Evolutionary conservation across 78 protist species (phyloP), one percentile per base, ranked within the genome.

Genomic region (Dictyostelium intermedium): DNA sequence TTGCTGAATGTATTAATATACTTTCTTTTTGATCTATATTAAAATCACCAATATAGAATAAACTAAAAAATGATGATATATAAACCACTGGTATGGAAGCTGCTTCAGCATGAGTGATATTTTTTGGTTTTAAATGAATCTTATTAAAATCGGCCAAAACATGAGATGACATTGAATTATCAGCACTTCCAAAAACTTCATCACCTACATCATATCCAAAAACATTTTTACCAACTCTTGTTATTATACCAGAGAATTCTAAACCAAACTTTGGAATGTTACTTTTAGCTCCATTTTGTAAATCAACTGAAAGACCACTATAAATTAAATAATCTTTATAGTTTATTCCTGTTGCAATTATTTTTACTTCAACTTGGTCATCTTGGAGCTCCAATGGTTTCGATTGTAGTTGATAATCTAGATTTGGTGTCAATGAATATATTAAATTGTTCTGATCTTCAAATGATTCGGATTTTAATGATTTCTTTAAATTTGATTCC

Each of bases 1-100:
- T 86, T 56, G 97, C 97, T 2, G 96, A 95, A 27, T 85, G 95
- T n/a, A 97, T 73, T 11, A 97, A 95, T 5, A 97, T 82, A 9
- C 85, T 61, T 10, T 85, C 63, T 7, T 53, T 53, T 53, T 53
- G 63, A 2, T 53, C 63, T 7, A 16, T 2, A 23, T 60, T 14
- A 1, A 60, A 60, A 60, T 60, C 11, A 20, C 69, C 69, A 60
- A 23, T 20, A 60, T 60, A 18, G 4, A 60, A 60, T 60, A 60
- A 23, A 60, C 69, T 45, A 10, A 37, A 63, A 39, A 79, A 83
- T 2, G 82, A 86, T 41, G 95, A 79, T 14, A 73, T 37, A 34
- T 83, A 91, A 78, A 82, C 95, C 1, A 82, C 87, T 43, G 95
- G 86, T 7, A 83, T 76, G 8, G 95, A 34, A 0, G 87, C 95